Percentiles rank a stretch among this genome's conserved stretches.
These are phyloP conservation scores for Evansstolkia leycettana DNA, from an alignment of 495 filamentous ascomycete genomes.

Conservation along the genomic window DNA sequence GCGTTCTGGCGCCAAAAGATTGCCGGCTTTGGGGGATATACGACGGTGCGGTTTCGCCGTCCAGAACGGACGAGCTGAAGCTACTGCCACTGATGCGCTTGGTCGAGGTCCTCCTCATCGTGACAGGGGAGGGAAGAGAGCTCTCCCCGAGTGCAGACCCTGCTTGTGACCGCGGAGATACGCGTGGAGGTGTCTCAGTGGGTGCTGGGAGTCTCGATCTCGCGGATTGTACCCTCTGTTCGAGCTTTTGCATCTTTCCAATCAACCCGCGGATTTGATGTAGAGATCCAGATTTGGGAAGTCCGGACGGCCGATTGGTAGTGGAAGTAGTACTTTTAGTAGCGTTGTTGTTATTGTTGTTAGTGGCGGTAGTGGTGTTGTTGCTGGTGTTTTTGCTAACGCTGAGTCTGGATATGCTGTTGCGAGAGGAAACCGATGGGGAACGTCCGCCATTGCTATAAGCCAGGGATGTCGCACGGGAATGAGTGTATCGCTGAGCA, in stretches of 20 bases:
- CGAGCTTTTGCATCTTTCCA: constrained; percentile 91
- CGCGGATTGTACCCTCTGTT: constrained; percentile 86
- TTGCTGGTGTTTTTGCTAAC: constrained; percentile 1
- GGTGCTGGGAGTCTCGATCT: constrained; percentile 83
- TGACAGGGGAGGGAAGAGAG: constrained; percentile 60
- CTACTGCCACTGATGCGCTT: constrained; percentile 53
- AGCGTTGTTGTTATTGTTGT: constrained; percentile 3
- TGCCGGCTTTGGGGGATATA: constrained; percentile 33
- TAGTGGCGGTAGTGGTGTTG: constrained; percentile 2
- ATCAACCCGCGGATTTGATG: constrained; percentile 87
- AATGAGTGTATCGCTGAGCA: constrained; percentile 25
- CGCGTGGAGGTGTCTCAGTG: constrained; percentile 64
- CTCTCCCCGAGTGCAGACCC: constrained; percentile 39
- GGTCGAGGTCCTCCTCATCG: constrained; percentile 59
- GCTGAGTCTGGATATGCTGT: constrained; percentile 20
- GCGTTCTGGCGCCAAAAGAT: constrained; percentile 35
- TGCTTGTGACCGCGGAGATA: constrained; percentile 53
- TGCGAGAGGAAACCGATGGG: constrained; percentile 27
- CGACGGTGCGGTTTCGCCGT: constrained; percentile 32
- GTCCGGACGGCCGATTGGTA: constrained; percentile 15
- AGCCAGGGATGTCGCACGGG: constrained; percentile 41
- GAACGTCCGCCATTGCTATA: constrained; percentile 27
- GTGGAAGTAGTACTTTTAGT: constrained; percentile 5
- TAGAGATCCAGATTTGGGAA: constrained; percentile 76
- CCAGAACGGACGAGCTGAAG: constrained; percentile 40